Conservation (phyloP, 306 rosid genomes). For the Medicago arabica region DNA sequence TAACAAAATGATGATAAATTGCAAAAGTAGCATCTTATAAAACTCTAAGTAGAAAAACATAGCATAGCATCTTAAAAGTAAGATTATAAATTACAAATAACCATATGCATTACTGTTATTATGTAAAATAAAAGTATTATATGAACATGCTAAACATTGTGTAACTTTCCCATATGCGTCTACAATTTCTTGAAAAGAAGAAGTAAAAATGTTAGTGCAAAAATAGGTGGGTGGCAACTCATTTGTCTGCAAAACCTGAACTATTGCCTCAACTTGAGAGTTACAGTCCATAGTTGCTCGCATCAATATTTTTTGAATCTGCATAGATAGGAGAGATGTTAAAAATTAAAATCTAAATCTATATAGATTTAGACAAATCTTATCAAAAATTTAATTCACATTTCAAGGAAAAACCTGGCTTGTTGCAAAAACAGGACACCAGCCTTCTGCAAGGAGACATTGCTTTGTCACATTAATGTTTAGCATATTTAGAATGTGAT, state of each 20-base stretch:
- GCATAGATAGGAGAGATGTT: constrained; percentile 31
- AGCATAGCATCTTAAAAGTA: too few species aligned
- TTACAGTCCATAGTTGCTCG: constrained; percentile 66
- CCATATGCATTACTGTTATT: too few species aligned
- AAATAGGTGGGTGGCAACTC: constrained; percentile 77
- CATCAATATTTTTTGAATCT: constrained; percentile 65
- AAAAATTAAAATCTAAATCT: background rate
- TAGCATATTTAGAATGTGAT: constrained; percentile 86
- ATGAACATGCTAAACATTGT: constrained; percentile 8
- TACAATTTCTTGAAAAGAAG: constrained; percentile 78
- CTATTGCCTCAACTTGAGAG: constrained; percentile 71
- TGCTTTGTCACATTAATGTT: constrained; percentile 84
- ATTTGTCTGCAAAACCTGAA: constrained; percentile 73
- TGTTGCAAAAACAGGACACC: constrained; percentile 87
- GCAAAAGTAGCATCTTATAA: too few species aligned
- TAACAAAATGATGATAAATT: too few species aligned
- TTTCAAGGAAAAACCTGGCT: constrained; percentile 61
- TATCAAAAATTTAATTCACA: constrained; percentile 24
- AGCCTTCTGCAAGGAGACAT: constrained; percentile 92
- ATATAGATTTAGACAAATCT: constrained; percentile 18
- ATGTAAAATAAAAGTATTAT: background rate
- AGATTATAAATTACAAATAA: too few species aligned
- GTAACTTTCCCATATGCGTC: constrained; percentile 85
- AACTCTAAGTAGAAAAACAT: too few species aligned
- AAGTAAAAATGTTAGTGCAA: constrained; percentile 71